Base-by-base conservation (phyloP, 495 filamentous ascomycete genomes). In the Penicillium bialowiezense region DNA sequence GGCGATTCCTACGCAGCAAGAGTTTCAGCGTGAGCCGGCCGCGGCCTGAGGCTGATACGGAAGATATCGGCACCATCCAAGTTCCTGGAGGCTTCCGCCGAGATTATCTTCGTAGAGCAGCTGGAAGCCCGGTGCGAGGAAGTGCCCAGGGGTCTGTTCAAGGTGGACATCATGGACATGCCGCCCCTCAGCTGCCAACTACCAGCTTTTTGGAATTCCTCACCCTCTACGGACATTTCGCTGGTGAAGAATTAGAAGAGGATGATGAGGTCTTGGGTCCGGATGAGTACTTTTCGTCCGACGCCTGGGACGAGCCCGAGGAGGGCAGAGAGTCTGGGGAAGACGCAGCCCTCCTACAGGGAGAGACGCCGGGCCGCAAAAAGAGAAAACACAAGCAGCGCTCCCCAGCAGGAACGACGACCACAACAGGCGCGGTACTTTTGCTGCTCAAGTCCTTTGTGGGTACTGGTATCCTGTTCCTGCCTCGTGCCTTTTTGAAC, bases 391-490 rank as follows among this genome's bases (percentile, higher is more conserved):
- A 84, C 47, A 92, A 88, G 69, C 77, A 78, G 34, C 83, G 85
- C 29, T 83, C 81, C 28, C 80, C 79, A 10, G 78, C 77, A n/a
- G 88, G 88, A 33, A 88, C 78, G 14, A 90, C 83, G 51, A 83
- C 79, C 29, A 78, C 86, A 15, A 83, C 82, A 34, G 82, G 83
- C 48, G 92, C 93, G 10, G 82, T 84, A 13, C 63, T 97, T 41
- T 76, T 97, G 17, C 76, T 98, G 31, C 78, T 98, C 41, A 98
- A 98, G 69, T 95, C 91, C 9, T 98, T 98, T 57, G 92, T 98
- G 32, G 93, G 93, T 10, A 98, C 93, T 1, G 93, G 93, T 26
- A 93, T 98, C n/a, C 72, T 98, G 24, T 98, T 98, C 73, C 75
- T 98, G 3, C 93, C 93, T 0, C 84, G 89, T 51, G 93, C 93